Evolutionary conservation across 176 grass and related monocot species (phyloP), one percentile per base, ranked within the genome.

Genomic region (Lolium perenne): DNA sequence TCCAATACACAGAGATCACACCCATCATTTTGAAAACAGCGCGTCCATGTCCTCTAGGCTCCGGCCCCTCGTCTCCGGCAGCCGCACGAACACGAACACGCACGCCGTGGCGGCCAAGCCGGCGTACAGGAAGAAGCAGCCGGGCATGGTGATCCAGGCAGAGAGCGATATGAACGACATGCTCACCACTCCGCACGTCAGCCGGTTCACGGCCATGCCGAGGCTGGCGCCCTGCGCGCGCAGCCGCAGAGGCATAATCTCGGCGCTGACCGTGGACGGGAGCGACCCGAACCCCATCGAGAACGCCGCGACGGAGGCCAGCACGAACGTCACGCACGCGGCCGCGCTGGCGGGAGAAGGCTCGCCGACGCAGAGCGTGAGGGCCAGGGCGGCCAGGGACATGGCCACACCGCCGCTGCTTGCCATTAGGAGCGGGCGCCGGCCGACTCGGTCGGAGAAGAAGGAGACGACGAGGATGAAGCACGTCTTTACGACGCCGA

Each of bases 111-210:
- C 46, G 13, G 71, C 71, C 46, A 74, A 14, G 21, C 71, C 71
- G 21, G 71, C 71, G 8, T 74, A 74, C 14, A 74, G 46, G 71
- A 74, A 74, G 71, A 74, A 74, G 71, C 71, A 74, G 21, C 71
- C 71, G 21, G 71, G 71, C 71, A 74, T 74, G 6, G 71, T 51
- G 46, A 74, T 74, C 71, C 71, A 74, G 0, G 21, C 45, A 12
- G 71, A 22, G 46, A 51, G 71, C 2, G 71, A 74, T 47, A 74
- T 74, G 45, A 74, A 74, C 1, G 71, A 74, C 71, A 74, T 74
- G 71, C 71, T 74, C 71, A 74, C 71, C 46, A 49, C 46, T 8
- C 71, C 71, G 46, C 71, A 74, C 13, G 71, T 74, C 71, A 74
- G 71, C 71, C 71, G 71, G 22, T 74, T 74, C 0, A 74, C 71